Base-by-base conservation (phyloP, 2,329 filamentous ascomycete species). In the Immersiporthe knoxdaviesiana region DNA sequence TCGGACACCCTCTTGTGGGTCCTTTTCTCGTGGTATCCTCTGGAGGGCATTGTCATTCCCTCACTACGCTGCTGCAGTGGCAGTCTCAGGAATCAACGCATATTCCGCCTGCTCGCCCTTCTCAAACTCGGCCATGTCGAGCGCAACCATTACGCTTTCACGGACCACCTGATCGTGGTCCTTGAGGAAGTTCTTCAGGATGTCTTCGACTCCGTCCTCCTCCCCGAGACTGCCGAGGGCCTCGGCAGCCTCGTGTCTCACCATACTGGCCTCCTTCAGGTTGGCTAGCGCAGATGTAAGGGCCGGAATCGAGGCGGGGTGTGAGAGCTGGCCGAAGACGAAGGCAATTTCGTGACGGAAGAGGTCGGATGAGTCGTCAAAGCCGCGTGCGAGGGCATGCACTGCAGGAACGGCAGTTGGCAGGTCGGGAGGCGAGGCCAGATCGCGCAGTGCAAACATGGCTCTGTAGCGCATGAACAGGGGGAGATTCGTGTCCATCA, bases 331-430 rank as follows among this genome's bases (percentile, higher is more conserved):
- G 67, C 96, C 96, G 75, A 99, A 99, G 18, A 99, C 96, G 78
- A 99, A 99, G 18, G 96, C 96, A 73, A 99, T 94, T 79, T 99
- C 96, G 82, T 99, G 96, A 74, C 96, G 91, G 86, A 99, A 98
- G 10, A 99, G 88, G 6, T 94, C 94, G 63, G 94, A 97, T 24
- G 90, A 85, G 78, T 99, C 96, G 41, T 85, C 84, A 75, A 99
- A 90, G 21, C 96, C 96, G 77, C 90, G 91, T 60, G 96, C 93
- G 61, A 99, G 87, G 14, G 94, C 92, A 59, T 91, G 87, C 66
- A 99, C 88, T 24, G 96, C 95, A n/a, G 92, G 91, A 21, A 93
- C 88, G 8, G 95, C 94, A 1, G 94, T 97, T 1, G 94, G 92
- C 58, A 97, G 89, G 77, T 97, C 92, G 12, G 95, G 94, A 21